These are phyloP conservation scores for Boletus sensibilis DNA, from an alignment of 768 basidiomycete genomes.

Conservation along the genomic window DNA sequence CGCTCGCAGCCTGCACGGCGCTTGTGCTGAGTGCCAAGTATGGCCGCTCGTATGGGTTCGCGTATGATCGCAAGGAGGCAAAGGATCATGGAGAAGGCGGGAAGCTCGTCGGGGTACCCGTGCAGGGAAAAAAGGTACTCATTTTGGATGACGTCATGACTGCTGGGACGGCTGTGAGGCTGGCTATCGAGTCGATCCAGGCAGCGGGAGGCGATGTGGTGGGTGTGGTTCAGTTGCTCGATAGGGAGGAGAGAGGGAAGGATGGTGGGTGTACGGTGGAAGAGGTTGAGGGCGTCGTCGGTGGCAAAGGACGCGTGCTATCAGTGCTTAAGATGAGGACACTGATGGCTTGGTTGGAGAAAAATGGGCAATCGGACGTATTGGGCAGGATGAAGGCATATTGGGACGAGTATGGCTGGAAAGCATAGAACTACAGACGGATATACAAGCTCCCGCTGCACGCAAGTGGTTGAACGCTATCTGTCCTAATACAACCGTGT, in stretches of 20 bases:
- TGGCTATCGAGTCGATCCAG: constrained; percentile 73
- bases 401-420: constrained; percentile 32
- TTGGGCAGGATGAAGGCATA: constrained; percentile 76
- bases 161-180: constrained; percentile 82
- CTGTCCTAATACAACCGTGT: neutral
- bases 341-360: constrained; percentile 78
- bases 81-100: constrained; percentile 98
- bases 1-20: constrained; percentile 83
- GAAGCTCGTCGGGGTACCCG: constrained; percentile 78
- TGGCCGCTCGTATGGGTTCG: constrained; percentile 69
- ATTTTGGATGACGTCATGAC: constrained; percentile 98
- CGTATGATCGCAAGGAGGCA: constrained; percentile 92
- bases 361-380: constrained; percentile 62
- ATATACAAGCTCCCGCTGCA: neutral
- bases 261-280: constrained; percentile 67
- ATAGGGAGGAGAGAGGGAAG: constrained; percentile 52
- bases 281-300: constrained; percentile 74
- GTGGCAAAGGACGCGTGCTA: constrained; percentile 64
- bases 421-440: constrained; percentile 15
- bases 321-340: constrained; percentile 86
- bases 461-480: neutral
- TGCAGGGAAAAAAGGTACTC: constrained; percentile 80
- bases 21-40: constrained; percentile 70
- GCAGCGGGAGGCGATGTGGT: constrained; percentile 76
- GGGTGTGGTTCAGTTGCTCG: constrained; percentile 84